phyloP scores from a whole-genome alignment of 2,329 filamentous ascomycete genomes.

The Pseudogymnoascus verrucosus region DNA sequence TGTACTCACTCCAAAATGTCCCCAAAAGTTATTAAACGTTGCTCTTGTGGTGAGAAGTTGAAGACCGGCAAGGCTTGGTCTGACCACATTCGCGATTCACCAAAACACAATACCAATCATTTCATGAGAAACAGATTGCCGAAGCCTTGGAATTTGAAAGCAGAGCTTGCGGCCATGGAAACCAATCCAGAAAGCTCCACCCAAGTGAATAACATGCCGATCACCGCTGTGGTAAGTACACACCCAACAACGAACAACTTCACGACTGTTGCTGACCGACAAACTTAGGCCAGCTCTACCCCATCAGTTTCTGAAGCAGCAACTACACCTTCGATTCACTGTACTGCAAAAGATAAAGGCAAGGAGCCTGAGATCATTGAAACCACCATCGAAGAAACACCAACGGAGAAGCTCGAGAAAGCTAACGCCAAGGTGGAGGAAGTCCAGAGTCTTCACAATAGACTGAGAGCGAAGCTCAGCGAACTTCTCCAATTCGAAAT shows the following conservation, averaged over 20 bases:
- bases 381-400: background rate
- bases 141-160: background rate
- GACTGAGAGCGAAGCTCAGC: background rate
- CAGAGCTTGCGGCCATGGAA: background rate
- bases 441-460: background rate
- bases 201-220: background rate
- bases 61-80: background rate
- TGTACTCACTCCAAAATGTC: background rate
- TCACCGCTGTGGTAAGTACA: background rate
- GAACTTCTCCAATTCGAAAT: background rate
- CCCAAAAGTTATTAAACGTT: background rate
- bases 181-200: background rate
- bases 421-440: background rate
- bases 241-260: background rate
- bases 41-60: background rate
- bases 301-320: background rate
- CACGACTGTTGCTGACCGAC: background rate
- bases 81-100: background rate
- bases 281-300: background rate
- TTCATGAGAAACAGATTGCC: too few species aligned
- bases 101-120: too few species aligned
- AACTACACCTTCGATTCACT: background rate
- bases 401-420: background rate
- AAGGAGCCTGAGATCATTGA: background rate
- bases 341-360: background rate